phyloP scores from a whole-genome alignment of 352 stramenopile species.

The Phytophthora cajani region DNA sequence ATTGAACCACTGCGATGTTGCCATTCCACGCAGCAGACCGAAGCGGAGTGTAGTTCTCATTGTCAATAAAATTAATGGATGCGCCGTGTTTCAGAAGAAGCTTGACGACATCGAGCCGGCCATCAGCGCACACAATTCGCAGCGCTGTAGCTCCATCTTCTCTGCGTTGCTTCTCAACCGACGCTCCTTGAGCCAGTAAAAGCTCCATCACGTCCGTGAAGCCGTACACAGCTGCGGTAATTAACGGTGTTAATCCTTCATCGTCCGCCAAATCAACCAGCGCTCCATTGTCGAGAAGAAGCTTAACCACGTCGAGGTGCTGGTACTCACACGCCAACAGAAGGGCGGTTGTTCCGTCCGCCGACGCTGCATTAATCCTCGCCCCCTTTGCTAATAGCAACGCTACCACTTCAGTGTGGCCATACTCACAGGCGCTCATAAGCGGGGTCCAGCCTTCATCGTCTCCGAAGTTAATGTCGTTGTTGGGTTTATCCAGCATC shows the following conservation, averaged over 20 bases:
- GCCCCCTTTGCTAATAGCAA: conserved; percentile 2
- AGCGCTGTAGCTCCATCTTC: conserved; percentile 8
- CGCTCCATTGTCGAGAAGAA: neutral
- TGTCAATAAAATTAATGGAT: conserved; percentile 5
- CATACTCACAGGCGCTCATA: conserved; percentile 3
- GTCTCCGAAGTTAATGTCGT: conserved; percentile 13
- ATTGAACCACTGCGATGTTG: conserved; percentile 1
- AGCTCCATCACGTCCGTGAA: conserved; percentile 12
- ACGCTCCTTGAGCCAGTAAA: conserved; percentile 11
- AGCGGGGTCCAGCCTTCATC: conserved; percentile 5
- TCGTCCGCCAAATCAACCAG: conserved; percentile 2
- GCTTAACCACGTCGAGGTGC: neutral
- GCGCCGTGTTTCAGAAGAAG: conserved; percentile 11
- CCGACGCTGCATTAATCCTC: neutral
- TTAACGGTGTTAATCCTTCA: neutral
- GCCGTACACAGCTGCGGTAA: neutral
- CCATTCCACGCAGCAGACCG: conserved; percentile 5
- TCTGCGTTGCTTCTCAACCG: conserved; percentile 5
- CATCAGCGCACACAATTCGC: conserved; percentile 5
- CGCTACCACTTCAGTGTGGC: neutral
- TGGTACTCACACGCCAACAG: neutral
- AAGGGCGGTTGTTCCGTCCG: neutral
- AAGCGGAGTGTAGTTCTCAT: conserved; percentile 6
- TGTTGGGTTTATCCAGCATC: conserved; percentile 9
- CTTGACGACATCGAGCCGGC: conserved; percentile 4